Percentiles rank a stretch among this genome's conserved stretches.
These are phyloP conservation scores for Aspergillus pseudoglaucus DNA, from an alignment of 2,329 filamentous ascomycete genomes.

Conservation along the genomic window DNA sequence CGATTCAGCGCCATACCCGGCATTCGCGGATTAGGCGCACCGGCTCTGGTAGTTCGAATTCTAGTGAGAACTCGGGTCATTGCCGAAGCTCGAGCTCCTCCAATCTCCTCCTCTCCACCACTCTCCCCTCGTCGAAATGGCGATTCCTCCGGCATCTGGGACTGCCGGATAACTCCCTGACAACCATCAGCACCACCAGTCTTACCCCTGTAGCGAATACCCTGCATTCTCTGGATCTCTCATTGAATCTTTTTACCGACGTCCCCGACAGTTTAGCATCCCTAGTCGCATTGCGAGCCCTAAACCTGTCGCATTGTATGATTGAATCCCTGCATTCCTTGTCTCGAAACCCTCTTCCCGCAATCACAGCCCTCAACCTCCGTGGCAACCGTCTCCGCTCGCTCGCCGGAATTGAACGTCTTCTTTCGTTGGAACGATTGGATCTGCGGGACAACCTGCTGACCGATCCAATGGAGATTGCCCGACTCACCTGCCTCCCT, in stretches of 20 bases:
- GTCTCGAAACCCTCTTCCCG: slow-evolving; percentile 73
- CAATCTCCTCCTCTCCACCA: slow-evolving; percentile 61
- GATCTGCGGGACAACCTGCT: slow-evolving; percentile 87
- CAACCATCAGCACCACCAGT: slow-evolving; percentile 67
- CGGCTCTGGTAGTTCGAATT: slow-evolving; percentile 88
- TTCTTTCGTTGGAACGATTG: slow-evolving; percentile 80
- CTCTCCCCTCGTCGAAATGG: slow-evolving; percentile 84
- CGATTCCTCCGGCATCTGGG: slow-evolving; percentile 88
- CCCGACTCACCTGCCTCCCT: slow-evolving; percentile 80
- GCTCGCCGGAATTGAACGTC: slow-evolving; percentile 80
- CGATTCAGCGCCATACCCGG: slow-evolving; percentile 57
- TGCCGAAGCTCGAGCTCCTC: slow-evolving; percentile 61
- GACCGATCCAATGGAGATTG: slow-evolving; percentile 84
- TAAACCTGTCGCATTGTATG: slow-evolving; percentile 97
- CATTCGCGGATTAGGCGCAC: slow-evolving; percentile 74
- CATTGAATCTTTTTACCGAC: slow-evolving; percentile 86
- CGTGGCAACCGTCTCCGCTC: slow-evolving; percentile 81
- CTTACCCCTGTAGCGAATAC: slow-evolving; percentile 79
- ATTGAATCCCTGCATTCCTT: slow-evolving; percentile 89
- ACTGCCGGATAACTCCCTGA: slow-evolving; percentile 84
- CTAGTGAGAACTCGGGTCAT: slow-evolving; percentile 54
- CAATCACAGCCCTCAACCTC: slow-evolving; percentile 87
- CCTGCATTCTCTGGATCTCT: slow-evolving; percentile 85
- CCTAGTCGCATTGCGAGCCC: slow-evolving; percentile 76
- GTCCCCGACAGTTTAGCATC: slow-evolving; percentile 85